Conservation (phyloP, 1,284 basidiomycete genomes). For the Fistulina hepatica region DNA sequence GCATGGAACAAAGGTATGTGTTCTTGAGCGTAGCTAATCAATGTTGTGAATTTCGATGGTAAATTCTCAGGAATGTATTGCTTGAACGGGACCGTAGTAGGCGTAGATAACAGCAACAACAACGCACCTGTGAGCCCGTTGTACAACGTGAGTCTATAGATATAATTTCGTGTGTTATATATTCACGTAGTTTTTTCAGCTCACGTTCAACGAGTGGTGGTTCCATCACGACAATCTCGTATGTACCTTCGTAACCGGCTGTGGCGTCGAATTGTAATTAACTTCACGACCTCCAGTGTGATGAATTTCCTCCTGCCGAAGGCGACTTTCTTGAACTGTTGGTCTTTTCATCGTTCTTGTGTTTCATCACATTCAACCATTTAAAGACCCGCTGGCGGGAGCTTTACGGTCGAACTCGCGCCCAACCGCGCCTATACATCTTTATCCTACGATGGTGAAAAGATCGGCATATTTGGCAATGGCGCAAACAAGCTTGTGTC, state of each 20-base stretch:
- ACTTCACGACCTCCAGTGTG: constrained; percentile 24
- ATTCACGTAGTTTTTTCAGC: constrained; percentile 15
- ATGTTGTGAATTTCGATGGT: constrained; percentile 3
- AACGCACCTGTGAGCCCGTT: constrained; percentile 31
- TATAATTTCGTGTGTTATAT: neutral
- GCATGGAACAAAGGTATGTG: constrained; percentile 33
- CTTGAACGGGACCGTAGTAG: constrained; percentile 23
- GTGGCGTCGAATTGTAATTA: neutral
- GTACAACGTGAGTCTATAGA: constrained; percentile 16
- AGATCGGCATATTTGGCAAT: constrained; percentile 29
- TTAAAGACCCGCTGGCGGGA: constrained; percentile 32
- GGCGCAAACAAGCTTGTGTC: constrained; percentile 26
- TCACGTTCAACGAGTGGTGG: constrained; percentile 27
- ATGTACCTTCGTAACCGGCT: constrained; percentile 9
- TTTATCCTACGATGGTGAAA: constrained; percentile 27
- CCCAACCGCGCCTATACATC: constrained; percentile 32
- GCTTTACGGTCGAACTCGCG: constrained; percentile 34
- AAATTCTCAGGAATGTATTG: constrained; percentile 11
- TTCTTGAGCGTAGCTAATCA: neutral
- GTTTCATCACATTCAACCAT: constrained; percentile 1
- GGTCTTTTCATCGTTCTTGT: constrained; percentile 11
- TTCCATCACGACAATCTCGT: constrained; percentile 33
- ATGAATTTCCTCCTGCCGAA: constrained; percentile 31
- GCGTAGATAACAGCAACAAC: constrained; percentile 26
- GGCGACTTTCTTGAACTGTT: constrained; percentile 37